A percentile compares a stretch with the other conserved stretches of the same genome.
Conservation (phyloP, 306 rosid species). For the Pyrus pyrifolia region DNA sequence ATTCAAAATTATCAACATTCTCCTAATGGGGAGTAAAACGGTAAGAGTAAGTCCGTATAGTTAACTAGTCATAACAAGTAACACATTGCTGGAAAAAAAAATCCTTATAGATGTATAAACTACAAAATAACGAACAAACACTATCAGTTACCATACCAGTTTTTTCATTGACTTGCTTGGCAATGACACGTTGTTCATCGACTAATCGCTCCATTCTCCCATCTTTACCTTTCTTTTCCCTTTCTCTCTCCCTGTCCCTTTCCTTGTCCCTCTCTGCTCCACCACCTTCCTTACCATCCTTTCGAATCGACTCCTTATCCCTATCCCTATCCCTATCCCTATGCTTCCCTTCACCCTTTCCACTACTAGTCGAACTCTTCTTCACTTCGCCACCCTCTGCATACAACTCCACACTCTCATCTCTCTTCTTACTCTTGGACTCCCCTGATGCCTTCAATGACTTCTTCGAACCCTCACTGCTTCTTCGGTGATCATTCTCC, state of each 20-base stretch:
- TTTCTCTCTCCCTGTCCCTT: slow-evolving; percentile 32
- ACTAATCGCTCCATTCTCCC: slow-evolving; percentile 56
- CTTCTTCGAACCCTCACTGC: slow-evolving; percentile 60
- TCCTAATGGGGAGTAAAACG: background rate
- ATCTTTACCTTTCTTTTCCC: slow-evolving; percentile 54
- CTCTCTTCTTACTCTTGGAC: slow-evolving; percentile 72
- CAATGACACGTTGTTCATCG: slow-evolving; percentile 49
- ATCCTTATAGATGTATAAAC: background rate
- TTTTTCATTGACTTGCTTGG: slow-evolving; percentile 58
- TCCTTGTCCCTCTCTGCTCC: slow-evolving; percentile 47
- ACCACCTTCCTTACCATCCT: slow-evolving; percentile 53
- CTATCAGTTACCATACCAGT: slow-evolving; percentile 71
- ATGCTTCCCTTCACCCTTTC: slow-evolving; percentile 74
- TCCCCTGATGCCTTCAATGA: slow-evolving; percentile 50
- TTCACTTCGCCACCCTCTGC: slow-evolving; percentile 65
- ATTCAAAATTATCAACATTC: background rate
- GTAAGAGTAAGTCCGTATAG: background rate
- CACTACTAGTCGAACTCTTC: slow-evolving; percentile 44
- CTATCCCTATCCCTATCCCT: slow-evolving; percentile 66
- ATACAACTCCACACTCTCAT: slow-evolving; percentile 51
- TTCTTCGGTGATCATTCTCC: slow-evolving; percentile 40
- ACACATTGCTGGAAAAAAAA: background rate
- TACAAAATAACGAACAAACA: slow-evolving; percentile 6
- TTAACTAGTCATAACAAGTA: background rate
- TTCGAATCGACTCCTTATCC: slow-evolving; percentile 65